Conservation (phyloP, 192 early-diverging fungal species). For the Backusella parvicylindrica region DNA sequence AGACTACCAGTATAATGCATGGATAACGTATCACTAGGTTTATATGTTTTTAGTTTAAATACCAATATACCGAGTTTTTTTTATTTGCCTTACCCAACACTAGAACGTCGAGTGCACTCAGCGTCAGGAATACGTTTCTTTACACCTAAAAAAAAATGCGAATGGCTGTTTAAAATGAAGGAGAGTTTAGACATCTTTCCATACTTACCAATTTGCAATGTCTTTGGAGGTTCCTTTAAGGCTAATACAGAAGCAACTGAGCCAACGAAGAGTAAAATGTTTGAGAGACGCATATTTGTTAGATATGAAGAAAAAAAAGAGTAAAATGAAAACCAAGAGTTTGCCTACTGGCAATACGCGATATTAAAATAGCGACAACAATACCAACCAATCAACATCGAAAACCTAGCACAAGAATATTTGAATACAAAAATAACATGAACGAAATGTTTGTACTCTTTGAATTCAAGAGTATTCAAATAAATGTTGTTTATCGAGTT, state of each 20-base stretch:
- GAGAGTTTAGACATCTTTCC: neutral
- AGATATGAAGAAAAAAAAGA: slow-evolving; percentile 2
- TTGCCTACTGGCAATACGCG: neutral
- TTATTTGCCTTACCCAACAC: slow-evolving; percentile 35
- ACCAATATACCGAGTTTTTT: neutral
- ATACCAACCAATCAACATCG: neutral
- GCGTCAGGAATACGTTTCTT: slow-evolving; percentile 49
- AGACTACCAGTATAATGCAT: slow-evolving; percentile 80
- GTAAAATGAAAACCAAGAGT: neutral
- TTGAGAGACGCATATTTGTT: slow-evolving; percentile 1
- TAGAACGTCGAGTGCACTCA: slow-evolving; percentile 44
- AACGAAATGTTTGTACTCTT: too few species aligned
- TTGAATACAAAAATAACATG: neutral
- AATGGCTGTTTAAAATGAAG: neutral
- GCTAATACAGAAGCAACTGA: slow-evolving; percentile 17
- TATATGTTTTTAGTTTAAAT: neutral
- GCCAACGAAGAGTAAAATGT: neutral
- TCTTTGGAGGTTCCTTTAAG: slow-evolving; percentile 36
- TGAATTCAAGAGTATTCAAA: too few species aligned
- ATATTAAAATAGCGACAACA: neutral
- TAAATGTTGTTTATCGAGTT: too few species aligned
- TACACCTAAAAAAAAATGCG: slow-evolving; percentile 28
- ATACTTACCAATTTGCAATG: slow-evolving; percentile 46
- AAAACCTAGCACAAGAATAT: neutral
- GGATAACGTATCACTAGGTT: slow-evolving; percentile 55